A percentile compares a stretch with the other conserved stretches of the same genome.
Conservation (phyloP, 2,329 filamentous ascomycete genomes). For the Paraphoma sp. region DNA sequence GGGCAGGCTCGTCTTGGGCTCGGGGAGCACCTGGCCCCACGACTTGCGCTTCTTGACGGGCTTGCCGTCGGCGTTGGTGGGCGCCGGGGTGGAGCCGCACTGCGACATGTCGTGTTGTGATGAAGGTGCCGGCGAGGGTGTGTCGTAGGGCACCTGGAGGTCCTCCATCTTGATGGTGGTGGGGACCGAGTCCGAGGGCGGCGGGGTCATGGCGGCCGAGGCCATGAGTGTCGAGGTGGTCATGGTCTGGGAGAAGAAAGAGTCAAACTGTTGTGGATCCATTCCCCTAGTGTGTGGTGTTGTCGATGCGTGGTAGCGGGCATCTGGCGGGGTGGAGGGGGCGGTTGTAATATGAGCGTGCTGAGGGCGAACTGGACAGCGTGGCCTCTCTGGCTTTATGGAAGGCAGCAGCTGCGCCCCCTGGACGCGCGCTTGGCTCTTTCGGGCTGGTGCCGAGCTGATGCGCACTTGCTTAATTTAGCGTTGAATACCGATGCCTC, state of each 20-base stretch:
- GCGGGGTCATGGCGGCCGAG: constrained; percentile 29
- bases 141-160: constrained; percentile 38
- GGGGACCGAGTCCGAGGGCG: constrained; percentile 28
- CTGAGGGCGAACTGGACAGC: constrained; percentile 34
- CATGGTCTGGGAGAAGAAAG: constrained; percentile 29
- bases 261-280: constrained; percentile 29
- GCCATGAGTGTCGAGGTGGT: constrained; percentile 34
- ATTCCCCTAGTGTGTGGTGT: constrained; percentile 32
- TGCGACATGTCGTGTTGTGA: constrained; percentile 22
- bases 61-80: constrained; percentile 55
- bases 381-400: constrained; percentile 48
- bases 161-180: constrained; percentile 53
- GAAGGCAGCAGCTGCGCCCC: constrained; percentile 29
- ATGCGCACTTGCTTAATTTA: constrained; percentile 17
- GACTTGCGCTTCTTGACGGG: constrained; percentile 93
- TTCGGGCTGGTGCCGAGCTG: constrained; percentile 4
- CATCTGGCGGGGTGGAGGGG: constrained; percentile 40
- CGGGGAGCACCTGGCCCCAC: constrained; percentile 95
- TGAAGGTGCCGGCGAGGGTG: constrained; percentile 28
- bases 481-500: constrained; percentile 8
- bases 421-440: constrained; percentile 22
- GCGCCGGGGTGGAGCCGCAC: constrained; percentile 26
- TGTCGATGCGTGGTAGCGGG: constrained; percentile 38
- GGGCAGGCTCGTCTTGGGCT: constrained; percentile 94
- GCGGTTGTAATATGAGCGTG: constrained; percentile 30